Evolutionary conservation across 2,329 filamentous ascomycete genomes (phyloP).

Genomic region (Dactylonectria estremocensis): DNA sequence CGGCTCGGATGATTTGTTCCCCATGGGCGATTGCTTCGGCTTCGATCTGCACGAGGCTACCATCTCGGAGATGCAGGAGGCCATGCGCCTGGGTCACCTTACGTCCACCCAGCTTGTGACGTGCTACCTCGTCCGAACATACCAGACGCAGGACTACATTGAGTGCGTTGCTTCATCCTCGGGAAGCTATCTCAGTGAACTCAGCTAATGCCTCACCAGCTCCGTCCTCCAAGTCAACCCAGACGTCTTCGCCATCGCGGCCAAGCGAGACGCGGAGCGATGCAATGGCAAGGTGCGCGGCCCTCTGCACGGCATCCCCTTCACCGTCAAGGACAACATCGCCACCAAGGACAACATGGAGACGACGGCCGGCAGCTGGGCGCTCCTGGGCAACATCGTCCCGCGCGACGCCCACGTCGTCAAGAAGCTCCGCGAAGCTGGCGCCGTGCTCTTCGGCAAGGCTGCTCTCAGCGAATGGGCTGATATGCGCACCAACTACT

Average conservation of each 20-base stretch:
- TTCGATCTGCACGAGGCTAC: conserved; percentile 78
- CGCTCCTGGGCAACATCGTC: conserved; percentile 75
- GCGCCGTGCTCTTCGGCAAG: conserved; percentile 80
- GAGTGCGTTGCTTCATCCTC: conserved; percentile 60
- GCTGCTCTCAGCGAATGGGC: conserved; percentile 82
- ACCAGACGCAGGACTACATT: conserved; percentile 76
- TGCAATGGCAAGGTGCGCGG: conserved; percentile 69
- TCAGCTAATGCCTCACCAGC: conserved; percentile 49
- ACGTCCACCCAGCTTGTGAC: conserved; percentile 70
- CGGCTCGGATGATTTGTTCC: conserved; percentile 63
- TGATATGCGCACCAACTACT: conserved; percentile 77
- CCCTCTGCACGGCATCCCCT: conserved; percentile 82
- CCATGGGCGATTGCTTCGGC: conserved; percentile 73
- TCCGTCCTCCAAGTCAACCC: conserved; percentile 78
- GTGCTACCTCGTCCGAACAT: conserved; percentile 75
- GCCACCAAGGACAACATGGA: conserved; percentile 84
- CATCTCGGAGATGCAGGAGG: conserved; percentile 76
- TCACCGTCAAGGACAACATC: conserved; percentile 78
- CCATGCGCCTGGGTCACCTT: conserved; percentile 68
- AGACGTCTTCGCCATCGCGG: conserved; percentile 75
- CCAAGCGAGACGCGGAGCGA: conserved; percentile 73
- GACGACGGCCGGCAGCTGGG: conserved; percentile 80
- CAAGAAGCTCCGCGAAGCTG: conserved; percentile 71
- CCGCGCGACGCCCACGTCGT: conserved; percentile 80
- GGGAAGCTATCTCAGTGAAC: not conserved